These are phyloP conservation scores for Calonectria hawksworthii DNA, from an alignment of 2,329 filamentous ascomycete genomes.

Conservation along the genomic window DNA sequence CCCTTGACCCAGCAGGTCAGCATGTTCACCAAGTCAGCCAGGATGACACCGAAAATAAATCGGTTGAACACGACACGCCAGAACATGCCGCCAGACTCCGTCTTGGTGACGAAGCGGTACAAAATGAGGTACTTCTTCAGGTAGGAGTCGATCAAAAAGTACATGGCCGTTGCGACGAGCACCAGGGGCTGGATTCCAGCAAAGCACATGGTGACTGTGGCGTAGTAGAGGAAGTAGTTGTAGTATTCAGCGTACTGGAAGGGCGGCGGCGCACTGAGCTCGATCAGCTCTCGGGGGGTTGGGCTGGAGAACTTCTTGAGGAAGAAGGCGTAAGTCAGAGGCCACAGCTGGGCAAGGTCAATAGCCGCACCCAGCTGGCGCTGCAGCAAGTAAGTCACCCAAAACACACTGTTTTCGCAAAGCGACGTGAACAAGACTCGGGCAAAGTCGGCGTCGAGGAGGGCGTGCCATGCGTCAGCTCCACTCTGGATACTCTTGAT, in stretches of 20 bases:
- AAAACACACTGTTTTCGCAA: conserved; percentile 88
- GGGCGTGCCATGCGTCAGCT: conserved; percentile 76
- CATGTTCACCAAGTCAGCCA: conserved; percentile 85
- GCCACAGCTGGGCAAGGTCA: conserved; percentile 91
- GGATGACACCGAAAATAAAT: conserved; percentile 84
- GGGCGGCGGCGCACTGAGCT: conserved; percentile 89
- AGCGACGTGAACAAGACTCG: conserved; percentile 78
- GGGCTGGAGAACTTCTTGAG: conserved; percentile 87
- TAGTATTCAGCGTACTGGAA: conserved; percentile 98
- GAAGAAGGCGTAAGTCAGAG: conserved; percentile 86
- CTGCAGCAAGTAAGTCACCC: conserved; percentile 94
- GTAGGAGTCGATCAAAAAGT: conserved; percentile 88
- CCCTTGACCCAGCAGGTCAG: conserved; percentile 78
- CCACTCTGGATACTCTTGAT: conserved; percentile 70
- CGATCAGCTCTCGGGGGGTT: conserved; percentile 91
- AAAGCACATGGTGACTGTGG: conserved; percentile 89
- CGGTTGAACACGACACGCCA: conserved; percentile 96
- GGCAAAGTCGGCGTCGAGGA: conserved; percentile 75
- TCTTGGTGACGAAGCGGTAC: conserved; percentile 97
- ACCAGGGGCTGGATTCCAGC: conserved; percentile 89
- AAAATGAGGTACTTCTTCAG: conserved; percentile 96
- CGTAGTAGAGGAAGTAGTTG: conserved; percentile 97
- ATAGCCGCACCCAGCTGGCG: conserved; percentile 94
- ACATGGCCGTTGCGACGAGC: conserved; percentile 87
- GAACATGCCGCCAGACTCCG: conserved; percentile 92